Percentiles rank a stretch among this genome's conserved stretches.
Evolutionary conservation across 768 basidiomycete species (phyloP).

Genomic region (Naganishia kalamii): DNA sequence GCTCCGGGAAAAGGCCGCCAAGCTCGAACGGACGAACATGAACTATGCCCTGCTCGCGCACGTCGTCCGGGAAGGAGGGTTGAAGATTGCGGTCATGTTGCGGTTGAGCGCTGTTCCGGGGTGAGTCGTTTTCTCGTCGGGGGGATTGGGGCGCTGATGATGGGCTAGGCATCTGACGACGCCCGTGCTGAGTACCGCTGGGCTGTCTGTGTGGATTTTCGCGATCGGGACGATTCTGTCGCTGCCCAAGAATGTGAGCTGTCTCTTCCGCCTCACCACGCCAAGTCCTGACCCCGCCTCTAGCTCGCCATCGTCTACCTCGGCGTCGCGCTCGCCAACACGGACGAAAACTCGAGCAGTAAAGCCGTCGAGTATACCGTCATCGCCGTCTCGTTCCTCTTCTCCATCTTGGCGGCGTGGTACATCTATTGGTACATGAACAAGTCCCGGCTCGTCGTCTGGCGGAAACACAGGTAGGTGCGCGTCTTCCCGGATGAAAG

Average conservation of each 20-base stretch:
- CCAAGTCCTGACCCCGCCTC: constrained; percentile 36
- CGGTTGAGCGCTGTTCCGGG: constrained; percentile 46
- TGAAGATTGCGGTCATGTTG: constrained; percentile 44
- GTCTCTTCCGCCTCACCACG: background rate
- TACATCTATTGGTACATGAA: constrained; percentile 44
- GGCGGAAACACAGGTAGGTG: constrained; percentile 39
- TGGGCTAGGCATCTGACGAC: constrained; percentile 30
- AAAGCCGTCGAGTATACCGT: constrained; percentile 66
- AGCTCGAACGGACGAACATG: constrained; percentile 41
- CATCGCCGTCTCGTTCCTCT: constrained; percentile 56
- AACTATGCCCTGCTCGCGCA: constrained; percentile 46
- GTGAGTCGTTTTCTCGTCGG: constrained; percentile 26
- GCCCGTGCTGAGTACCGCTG: constrained; percentile 43
- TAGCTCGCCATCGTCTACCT: constrained; percentile 88
- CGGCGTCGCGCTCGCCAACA: constrained; percentile 53
- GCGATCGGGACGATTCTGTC: constrained; percentile 34
- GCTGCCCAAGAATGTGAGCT: constrained; percentile 33
- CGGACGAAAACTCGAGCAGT: constrained; percentile 49
- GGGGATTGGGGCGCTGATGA: background rate
- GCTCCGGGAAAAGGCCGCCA: constrained; percentile 33
- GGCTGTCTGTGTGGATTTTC: constrained; percentile 43
- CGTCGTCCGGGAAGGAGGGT: constrained; percentile 47
- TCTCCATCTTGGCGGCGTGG: constrained; percentile 58
- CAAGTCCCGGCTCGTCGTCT: constrained; percentile 37
- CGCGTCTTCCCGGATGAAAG: background rate